Evolutionary conservation across 148 eudicot species (phyloP).

Genomic region (Rhododendron ovatum): DNA sequence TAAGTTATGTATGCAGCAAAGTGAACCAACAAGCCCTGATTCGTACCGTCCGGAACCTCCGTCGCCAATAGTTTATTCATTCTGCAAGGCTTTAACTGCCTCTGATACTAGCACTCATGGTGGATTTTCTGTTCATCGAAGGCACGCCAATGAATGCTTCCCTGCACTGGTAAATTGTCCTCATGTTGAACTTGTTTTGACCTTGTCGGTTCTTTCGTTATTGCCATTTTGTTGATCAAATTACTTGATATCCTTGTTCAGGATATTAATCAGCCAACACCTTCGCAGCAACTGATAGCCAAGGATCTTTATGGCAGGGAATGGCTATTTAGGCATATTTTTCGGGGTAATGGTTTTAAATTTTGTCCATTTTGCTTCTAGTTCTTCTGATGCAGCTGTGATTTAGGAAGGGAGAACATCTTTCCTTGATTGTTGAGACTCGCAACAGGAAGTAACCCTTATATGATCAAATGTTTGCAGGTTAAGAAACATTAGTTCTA

Average conservation of each 20-base stretch:
- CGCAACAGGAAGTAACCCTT: neutral
- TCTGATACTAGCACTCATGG: constrained; percentile 94
- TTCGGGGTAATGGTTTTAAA: constrained; percentile 56
- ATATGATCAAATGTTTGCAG: neutral
- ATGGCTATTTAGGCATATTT: constrained; percentile 88
- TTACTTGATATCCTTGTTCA: constrained; percentile 16
- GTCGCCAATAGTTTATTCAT: constrained; percentile 57
- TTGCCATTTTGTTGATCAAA: neutral
- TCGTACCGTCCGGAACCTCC: constrained; percentile 47
- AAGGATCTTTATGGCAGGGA: constrained; percentile 78
- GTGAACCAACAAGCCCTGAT: constrained; percentile 58
- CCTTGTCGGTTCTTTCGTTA: neutral
- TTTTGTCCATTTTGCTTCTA: neutral
- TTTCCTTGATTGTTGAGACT: neutral
- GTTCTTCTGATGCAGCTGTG: neutral
- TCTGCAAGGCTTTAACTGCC: constrained; percentile 85
- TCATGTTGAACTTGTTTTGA: neutral
- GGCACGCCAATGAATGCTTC: constrained; percentile 88
- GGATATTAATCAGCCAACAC: constrained; percentile 81
- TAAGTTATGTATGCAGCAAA: constrained; percentile 44
- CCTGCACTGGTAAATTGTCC: constrained; percentile 62
- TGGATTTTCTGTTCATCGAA: constrained; percentile 85
- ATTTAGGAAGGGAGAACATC: neutral
- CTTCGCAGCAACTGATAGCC: constrained; percentile 77
- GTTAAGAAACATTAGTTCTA: neutral